Conservation (phyloP, 1,139 yeast species). For the Sugiyamaella neomexicana region DNA sequence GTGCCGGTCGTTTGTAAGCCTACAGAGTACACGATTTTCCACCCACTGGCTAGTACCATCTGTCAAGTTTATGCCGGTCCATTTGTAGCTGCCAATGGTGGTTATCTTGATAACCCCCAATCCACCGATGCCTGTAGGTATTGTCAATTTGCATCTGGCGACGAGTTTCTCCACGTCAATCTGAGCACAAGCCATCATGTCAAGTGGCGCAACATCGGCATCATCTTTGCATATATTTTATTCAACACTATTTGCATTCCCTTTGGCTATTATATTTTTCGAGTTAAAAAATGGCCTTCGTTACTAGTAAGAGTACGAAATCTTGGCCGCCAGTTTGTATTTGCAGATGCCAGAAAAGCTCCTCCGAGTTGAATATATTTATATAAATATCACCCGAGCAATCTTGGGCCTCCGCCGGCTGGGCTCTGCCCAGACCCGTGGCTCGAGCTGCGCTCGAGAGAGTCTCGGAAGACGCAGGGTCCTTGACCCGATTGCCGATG, state of each 20-base stretch:
- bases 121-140: constrained; percentile 48
- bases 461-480: neutral
- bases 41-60: constrained; percentile 51
- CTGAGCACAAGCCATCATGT: constrained; percentile 44
- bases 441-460: neutral
- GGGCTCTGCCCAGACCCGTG: too few species aligned
- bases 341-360: constrained; percentile 1
- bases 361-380: neutral
- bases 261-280: constrained; percentile 44
- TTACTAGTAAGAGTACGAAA: neutral
- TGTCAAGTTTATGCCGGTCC: constrained; percentile 47
- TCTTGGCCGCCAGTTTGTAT: constrained; percentile 3
- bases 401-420: too few species aligned
- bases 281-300: constrained; percentile 33
- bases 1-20: constrained; percentile 47
- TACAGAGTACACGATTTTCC: constrained; percentile 49
- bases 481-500: too few species aligned
- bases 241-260: constrained; percentile 56
- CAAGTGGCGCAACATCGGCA: constrained; percentile 68
- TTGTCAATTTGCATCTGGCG: constrained; percentile 50
- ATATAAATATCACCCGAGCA: too few species aligned
- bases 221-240: constrained; percentile 54
- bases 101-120: constrained; percentile 47
- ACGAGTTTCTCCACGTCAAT: constrained; percentile 44
- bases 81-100: constrained; percentile 43